Evolutionary conservation across 805 yeast species (phyloP).

Genomic region (Metschnikowia bowlesiae): DNA sequence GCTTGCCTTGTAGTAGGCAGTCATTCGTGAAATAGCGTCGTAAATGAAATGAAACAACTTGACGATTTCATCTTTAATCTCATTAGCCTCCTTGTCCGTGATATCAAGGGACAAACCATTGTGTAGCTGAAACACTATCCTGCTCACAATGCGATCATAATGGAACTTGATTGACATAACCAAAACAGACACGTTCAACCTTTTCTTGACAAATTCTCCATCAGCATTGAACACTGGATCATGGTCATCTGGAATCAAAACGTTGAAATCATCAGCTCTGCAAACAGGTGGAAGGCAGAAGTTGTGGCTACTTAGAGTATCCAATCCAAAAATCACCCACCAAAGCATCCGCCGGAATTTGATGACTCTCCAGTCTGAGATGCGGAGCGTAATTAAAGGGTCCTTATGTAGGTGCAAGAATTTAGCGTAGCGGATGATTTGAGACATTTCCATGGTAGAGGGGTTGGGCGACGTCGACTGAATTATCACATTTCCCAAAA

Average conservation of each 20-base stretch:
- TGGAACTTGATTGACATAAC: conserved; percentile 52
- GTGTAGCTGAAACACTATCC: conserved; percentile 47
- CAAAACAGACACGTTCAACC: conserved; percentile 42
- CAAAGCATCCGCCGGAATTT: conserved; percentile 55
- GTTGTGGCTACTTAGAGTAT: conserved; percentile 52
- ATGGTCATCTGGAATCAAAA: conserved; percentile 48
- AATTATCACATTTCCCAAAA: conserved; percentile 45
- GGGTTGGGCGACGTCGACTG: conserved; percentile 55
- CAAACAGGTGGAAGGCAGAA: conserved; percentile 54
- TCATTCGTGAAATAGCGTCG: conserved; percentile 41
- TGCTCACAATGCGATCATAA: conserved; percentile 49
- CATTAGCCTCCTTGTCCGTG: conserved; percentile 39
- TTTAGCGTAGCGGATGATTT: conserved; percentile 53
- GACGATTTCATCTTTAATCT: conserved; percentile 45
- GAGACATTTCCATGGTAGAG: conserved; percentile 52
- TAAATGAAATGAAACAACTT: conserved; percentile 49
- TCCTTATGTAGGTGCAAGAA: conserved; percentile 55
- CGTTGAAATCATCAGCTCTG: conserved; percentile 50
- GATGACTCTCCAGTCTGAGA: conserved; percentile 44
- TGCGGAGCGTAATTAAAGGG: conserved; percentile 50
- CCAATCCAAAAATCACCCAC: conserved; percentile 64
- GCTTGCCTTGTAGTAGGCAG: conserved; percentile 27
- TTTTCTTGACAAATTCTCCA: conserved; percentile 29
- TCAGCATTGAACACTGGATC: conserved; percentile 30
- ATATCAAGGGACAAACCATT: conserved; percentile 44